Conservation (phyloP, 345 rosid species). For the Citropsis articulata region DNA sequence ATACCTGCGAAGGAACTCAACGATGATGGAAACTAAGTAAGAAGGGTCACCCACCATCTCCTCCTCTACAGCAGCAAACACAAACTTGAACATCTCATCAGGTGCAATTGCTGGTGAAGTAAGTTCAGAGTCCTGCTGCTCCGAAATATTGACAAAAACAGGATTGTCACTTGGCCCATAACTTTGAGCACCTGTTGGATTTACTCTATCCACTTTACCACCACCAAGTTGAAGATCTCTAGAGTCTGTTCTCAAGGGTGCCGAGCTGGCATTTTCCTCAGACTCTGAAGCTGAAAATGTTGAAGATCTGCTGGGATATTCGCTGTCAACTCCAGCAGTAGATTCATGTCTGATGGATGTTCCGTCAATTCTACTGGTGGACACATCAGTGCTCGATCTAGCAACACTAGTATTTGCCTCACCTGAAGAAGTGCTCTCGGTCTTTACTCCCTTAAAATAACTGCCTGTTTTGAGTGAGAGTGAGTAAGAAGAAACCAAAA, state of each 20-base stretch:
- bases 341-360: slow-evolving; percentile 36
- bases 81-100: slow-evolving; percentile 81
- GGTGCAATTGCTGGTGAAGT: slow-evolving; percentile 85
- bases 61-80: slow-evolving; percentile 86
- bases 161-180: slow-evolving; percentile 39
- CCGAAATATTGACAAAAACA: slow-evolving; percentile 45
- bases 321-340: slow-evolving; percentile 25
- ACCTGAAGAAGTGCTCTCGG: slow-evolving; percentile 41
- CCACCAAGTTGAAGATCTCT: slow-evolving; percentile 21
- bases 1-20: slow-evolving; percentile 91
- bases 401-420: slow-evolving; percentile 29
- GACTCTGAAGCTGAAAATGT: slow-evolving; percentile 47
- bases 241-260: slow-evolving; percentile 35
- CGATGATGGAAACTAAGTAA: slow-evolving; percentile 74
- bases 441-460: slow-evolving; percentile 58
- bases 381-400: slow-evolving; percentile 25
- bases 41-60: slow-evolving; percentile 84
- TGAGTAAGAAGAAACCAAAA: slow-evolving; percentile 69
- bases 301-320: slow-evolving; percentile 33
- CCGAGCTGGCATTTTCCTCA: slow-evolving; percentile 42
- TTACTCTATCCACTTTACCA: slow-evolving; percentile 35
- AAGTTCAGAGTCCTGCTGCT: slow-evolving; percentile 68
- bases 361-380: slow-evolving; percentile 41
- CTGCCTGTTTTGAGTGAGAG: slow-evolving; percentile 63
- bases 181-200: slow-evolving; percentile 32